Conservation (phyloP, 2,329 filamentous ascomycete species). For the Cordyceps farinosa region DNA sequence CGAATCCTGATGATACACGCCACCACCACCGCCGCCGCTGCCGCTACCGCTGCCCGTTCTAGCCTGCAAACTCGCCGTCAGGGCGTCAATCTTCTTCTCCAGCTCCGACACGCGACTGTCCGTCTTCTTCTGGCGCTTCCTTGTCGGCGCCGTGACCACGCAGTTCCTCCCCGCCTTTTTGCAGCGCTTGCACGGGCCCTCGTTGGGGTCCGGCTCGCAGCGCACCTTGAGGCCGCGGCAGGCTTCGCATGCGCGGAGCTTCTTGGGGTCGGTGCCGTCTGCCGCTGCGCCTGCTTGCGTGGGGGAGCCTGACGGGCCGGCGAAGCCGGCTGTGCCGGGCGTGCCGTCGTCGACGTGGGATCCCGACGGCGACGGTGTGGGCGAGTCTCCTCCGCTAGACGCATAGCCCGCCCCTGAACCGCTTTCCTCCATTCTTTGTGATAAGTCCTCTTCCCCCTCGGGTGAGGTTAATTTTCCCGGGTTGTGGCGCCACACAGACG, state of each 20-base stretch:
- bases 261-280: conserved; percentile 51
- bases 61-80: conserved; percentile 75
- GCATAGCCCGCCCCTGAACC: background rate
- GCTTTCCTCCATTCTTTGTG: background rate
- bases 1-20: background rate
- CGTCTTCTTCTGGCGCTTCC: conserved; percentile 88
- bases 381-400: background rate
- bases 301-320: background rate
- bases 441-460: background rate
- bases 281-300: background rate
- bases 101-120: conserved; percentile 86
- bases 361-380: background rate
- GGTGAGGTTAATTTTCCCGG: background rate
- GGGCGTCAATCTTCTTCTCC: conserved; percentile 86
- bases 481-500: background rate
- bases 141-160: conserved; percentile 67
- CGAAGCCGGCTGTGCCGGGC: background rate
- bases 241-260: conserved; percentile 69
- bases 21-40: background rate
- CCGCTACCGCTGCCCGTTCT: conserved; percentile 23
- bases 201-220: conserved; percentile 70
- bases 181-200: conserved; percentile 70
- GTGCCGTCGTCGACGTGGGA: background rate
- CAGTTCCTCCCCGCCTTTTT: conserved; percentile 75
- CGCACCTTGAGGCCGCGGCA: conserved; percentile 77